Percentiles rank a stretch among this genome's conserved stretches.
phyloP scores from a whole-genome alignment of 805 yeast species.

The Pichia cabralensis region DNA sequence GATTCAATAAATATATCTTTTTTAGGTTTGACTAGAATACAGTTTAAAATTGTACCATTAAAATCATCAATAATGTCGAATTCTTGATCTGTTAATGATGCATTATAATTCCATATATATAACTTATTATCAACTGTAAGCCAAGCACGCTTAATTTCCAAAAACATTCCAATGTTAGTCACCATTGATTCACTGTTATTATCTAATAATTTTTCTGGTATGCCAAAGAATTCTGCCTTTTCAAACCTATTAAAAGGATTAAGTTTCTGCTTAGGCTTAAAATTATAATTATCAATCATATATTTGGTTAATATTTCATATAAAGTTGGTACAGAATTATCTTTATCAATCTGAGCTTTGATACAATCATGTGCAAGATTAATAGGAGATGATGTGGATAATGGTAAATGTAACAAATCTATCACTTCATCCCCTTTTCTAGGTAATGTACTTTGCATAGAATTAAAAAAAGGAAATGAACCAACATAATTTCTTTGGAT shows the following conservation, averaged over 20 bases:
- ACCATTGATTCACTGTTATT: conserved; percentile 25
- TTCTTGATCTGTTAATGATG: conserved; percentile 38
- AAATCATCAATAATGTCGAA: conserved; percentile 77
- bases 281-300: conserved; percentile 59
- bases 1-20: conserved; percentile 69
- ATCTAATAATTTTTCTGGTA: conserved; percentile 57
- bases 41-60: conserved; percentile 65
- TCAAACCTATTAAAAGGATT: conserved; percentile 67
- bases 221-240: conserved; percentile 51
- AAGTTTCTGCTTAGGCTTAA: conserved; percentile 29
- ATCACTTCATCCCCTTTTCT: conserved; percentile 2
- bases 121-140: conserved; percentile 71
- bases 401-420: conserved; percentile 34
- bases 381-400: conserved; percentile 41
- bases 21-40: conserved; percentile 73
- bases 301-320: conserved; percentile 49
- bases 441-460: too few relatives aligned
- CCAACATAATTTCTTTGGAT: conserved; percentile 1
- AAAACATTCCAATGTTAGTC: conserved; percentile 74
- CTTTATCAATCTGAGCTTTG: conserved; percentile 45
- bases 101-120: conserved; percentile 68
- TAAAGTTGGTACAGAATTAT: conserved; percentile 46
- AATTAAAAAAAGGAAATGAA: conserved; percentile 4
- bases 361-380: conserved; percentile 58
- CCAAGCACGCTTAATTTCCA: conserved; percentile 80